Base-by-base conservation (phyloP, 164 flowering plant genomes). In the Vitis cinerea region DNA sequence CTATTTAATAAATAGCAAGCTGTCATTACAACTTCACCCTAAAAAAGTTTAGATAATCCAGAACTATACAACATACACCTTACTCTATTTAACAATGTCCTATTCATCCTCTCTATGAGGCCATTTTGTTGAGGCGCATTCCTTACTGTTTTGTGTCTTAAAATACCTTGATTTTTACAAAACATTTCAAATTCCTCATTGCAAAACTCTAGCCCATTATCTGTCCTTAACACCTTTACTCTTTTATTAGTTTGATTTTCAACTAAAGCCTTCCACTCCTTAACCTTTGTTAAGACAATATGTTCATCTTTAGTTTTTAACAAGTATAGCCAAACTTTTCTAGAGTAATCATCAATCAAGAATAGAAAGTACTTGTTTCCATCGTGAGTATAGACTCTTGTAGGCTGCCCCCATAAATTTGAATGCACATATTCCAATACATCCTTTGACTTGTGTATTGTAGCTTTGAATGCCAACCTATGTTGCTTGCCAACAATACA, bases 371-470 rank as follows among this genome's bases (percentile, higher is more conserved):
- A 23, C 27, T 0, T 23, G 0, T 23, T 23, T 23, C 27, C 27
- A 23, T 2, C 27, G 27, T 23, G 27, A 23, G 27, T 23, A 2
- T 1, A 23, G 27, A 23, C 27, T 23, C 27, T 23, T 19, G 73
- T 31, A 4, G 75, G 68, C 1, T 1, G 23, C 12, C 79, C 75
- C 68, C 70, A 74, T 2, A 68, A 9, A 56, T 73, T 68, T 10
- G 62, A 72, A 15, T 75, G 71, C 0, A 72, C 58, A 30, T 70
- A 70, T 14, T 73, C 71, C 1, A 75, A 61, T 3, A 13, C 58
- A 0, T 47, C 71, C 9, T 65, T 16, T 3, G 76, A 74, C 0
- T 9, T 30, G 56, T 73, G 73, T 11, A 31, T 66, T 7, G 50
- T 67, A 30, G 13, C 59, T 0, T 19, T 19, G 61, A 80, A 80